Conservation (phyloP, 2,329 filamentous ascomycete genomes). For the Aspergillus transmontanensis region DNA sequence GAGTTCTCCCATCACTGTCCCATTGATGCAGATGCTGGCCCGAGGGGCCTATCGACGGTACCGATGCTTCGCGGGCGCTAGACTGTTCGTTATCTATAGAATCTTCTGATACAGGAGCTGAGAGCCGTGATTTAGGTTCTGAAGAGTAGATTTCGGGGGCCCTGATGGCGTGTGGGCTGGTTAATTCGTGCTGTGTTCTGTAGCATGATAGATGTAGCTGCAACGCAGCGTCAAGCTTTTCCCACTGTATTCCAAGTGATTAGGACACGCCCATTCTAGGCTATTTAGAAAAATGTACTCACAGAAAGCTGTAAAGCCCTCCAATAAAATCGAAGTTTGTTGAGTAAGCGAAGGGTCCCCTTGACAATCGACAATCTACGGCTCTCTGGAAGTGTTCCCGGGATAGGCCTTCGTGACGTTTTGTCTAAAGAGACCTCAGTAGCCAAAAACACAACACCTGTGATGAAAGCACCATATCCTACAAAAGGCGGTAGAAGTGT, state of each 20-base stretch:
- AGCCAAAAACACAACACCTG: background rate
- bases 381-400: background rate
- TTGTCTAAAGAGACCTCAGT: conserved; percentile 1
- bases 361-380: background rate
- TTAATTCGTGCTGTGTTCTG: background rate
- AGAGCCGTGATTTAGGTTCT: background rate
- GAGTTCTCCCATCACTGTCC: background rate
- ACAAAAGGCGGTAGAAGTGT: background rate
- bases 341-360: background rate
- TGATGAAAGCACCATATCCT: conserved; percentile 1
- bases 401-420: background rate
- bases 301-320: conserved; percentile 1
- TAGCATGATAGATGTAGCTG: background rate
- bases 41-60: background rate
- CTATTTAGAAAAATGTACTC: background rate
- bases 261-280: background rate
- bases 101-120: background rate
- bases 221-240: background rate
- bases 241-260: background rate
- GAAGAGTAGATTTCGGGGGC: background rate
- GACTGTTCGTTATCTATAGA: background rate
- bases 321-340: conserved; percentile 1
- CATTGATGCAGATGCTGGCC: background rate
- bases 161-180: background rate
- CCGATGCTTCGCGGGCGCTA: background rate